These are phyloP conservation scores for Colletotrichum sp. DNA, from an alignment of 2,329 filamentous ascomycete genomes.

Conservation along the genomic window DNA sequence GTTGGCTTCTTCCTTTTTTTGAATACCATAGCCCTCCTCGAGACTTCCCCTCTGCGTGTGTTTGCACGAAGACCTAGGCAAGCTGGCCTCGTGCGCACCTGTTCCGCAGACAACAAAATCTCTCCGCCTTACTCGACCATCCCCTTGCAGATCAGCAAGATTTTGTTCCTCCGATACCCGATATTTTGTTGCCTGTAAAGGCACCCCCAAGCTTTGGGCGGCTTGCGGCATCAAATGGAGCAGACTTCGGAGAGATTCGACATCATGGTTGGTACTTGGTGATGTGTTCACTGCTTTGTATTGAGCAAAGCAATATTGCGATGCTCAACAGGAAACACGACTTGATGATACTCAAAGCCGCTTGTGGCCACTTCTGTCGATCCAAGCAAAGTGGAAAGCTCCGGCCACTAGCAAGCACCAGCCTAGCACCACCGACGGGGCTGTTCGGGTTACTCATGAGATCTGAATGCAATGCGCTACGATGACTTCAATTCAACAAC, in stretches of 20 bases:
- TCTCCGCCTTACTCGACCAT: background rate
- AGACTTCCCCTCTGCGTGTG: background rate
- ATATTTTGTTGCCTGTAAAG: fast-evolving
- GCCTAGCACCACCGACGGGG: background rate
- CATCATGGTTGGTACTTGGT: background rate
- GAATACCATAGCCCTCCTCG: background rate
- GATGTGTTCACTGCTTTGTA: fast-evolving
- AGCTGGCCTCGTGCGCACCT: background rate
- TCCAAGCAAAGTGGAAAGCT: no score
- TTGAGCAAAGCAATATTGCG: background rate
- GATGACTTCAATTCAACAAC: background rate
- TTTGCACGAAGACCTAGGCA: background rate
- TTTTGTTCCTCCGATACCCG: background rate
- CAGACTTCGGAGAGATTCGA: background rate
- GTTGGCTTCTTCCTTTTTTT: no score
- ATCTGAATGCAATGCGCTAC: background rate
- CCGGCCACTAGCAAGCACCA: background rate
- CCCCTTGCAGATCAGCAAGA: background rate
- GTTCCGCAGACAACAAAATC: background rate
- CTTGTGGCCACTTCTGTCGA: no score
- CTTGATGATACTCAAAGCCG: background rate
- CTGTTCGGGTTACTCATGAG: fast-evolving
- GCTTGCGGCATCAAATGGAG: fast-evolving
- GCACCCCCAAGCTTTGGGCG: background rate
- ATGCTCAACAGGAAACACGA: background rate